Base-by-base conservation (phyloP, 2,329 filamentous ascomycete species). In the Cordyceps cicadae region DNA sequence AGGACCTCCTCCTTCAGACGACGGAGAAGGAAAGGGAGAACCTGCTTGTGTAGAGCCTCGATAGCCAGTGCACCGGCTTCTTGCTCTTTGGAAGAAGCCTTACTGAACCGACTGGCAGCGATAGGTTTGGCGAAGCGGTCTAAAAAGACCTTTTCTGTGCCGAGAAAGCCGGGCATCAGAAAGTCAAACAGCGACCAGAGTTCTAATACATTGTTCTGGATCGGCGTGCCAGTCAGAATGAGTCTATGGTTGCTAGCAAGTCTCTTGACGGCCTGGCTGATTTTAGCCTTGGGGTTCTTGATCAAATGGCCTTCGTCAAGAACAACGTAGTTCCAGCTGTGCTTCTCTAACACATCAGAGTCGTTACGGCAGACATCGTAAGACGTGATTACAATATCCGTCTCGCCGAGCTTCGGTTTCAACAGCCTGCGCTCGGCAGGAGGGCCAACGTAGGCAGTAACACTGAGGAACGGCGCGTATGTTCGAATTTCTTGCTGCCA, bases 131-230 rank as follows among this genome's bases (percentile, higher is more conserved):
- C 92, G 67, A 97, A 97, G 3, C 92, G 87, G 72, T 97, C 93
- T 65, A 95, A 80, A 76, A 97, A 97, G n/a, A 97, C 91, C 76
- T 95, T 96, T 64, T 86, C 92, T 0, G 92, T 91, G 37, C 94
- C 94, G 8, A 99, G 80, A 78, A 99, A 99, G 2, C 94, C 95
- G 3, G 95, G 94, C 94, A 99, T 99, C 63, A 99, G 80, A 77
- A 99, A 99, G 75, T 99, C 94, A 70, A 99, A 99, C 5, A 99
- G 81, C 0, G 93, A 97, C 93, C 93, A 99, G 4, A 99, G 80
- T 71, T 99, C 93, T 54, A 99, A 77, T 2, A 99, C 93, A 66
- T 97, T 97, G 74, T 97, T 97, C 73, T 97, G 93, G 65, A 97
- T 97, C 0, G 94, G 94, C 1, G 94, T 99, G 46, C 94, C 94